phyloP scores from a whole-genome alignment of 768 basidiomycete species.

The Mycena amicta region DNA sequence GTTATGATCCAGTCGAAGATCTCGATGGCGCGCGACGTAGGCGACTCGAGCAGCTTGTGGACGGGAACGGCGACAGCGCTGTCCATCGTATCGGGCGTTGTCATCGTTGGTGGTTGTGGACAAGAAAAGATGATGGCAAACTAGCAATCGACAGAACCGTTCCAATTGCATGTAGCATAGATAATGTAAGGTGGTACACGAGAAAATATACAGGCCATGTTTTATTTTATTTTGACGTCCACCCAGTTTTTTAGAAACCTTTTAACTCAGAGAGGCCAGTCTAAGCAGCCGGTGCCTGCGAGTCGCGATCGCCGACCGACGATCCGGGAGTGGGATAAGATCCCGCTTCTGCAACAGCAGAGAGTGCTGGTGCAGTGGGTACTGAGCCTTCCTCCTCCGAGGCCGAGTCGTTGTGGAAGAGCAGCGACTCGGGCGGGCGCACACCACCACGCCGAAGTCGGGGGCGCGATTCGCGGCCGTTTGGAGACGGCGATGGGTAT shows the following conservation, averaged over 20 bases:
- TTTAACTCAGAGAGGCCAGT: too few relatives aligned
- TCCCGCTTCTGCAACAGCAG: constrained; percentile 25
- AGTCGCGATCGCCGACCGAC: constrained; percentile 25
- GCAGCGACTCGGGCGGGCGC: constrained; percentile 62
- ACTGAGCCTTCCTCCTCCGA: constrained; percentile 3
- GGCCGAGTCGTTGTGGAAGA: constrained; percentile 47
- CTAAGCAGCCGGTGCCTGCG: background rate
- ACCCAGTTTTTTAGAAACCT: background rate
- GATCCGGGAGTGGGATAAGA: constrained; percentile 55
- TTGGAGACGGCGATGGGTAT: constrained; percentile 28
- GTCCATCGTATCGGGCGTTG: constrained; percentile 36
- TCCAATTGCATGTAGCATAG: too few relatives aligned
- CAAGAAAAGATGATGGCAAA: background rate
- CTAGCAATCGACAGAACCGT: too few relatives aligned
- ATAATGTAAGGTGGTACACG: too few relatives aligned
- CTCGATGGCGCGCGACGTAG: constrained; percentile 69
- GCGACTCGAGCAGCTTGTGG: constrained; percentile 69
- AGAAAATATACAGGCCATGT: too few relatives aligned
- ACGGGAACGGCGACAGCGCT: constrained; percentile 52
- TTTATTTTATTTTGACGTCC: too few relatives aligned
- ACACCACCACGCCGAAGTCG: constrained; percentile 70
- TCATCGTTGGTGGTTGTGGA: background rate
- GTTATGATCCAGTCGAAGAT: constrained; percentile 71
- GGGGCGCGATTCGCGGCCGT: constrained; percentile 32
- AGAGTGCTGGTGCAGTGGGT: background rate